A percentile compares a stretch with the other conserved stretches of the same genome.
These are phyloP conservation scores for Millerago galiae DNA, from an alignment of 805 yeast genomes.

Conservation along the genomic window DNA sequence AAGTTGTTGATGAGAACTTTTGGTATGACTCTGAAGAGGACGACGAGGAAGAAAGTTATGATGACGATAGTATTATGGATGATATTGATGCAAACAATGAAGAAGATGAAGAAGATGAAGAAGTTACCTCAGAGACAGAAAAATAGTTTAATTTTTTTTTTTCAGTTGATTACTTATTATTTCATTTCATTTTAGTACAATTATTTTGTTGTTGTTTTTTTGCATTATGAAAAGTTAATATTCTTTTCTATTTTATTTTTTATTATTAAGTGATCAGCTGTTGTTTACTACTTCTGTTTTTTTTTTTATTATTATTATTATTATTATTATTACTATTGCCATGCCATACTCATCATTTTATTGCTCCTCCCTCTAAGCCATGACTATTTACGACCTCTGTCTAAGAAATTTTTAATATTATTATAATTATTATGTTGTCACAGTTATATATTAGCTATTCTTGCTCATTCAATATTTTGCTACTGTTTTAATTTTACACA, in stretches of 20 bases:
- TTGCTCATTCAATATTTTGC: background rate
- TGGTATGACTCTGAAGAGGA: conserved; percentile 68
- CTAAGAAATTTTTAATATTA: background rate
- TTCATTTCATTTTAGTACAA: background rate
- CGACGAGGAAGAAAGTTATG: conserved; percentile 45
- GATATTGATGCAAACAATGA: conserved; percentile 55
- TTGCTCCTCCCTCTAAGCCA: background rate
- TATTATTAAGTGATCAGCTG: too few relatives aligned
- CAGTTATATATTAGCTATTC: background rate
- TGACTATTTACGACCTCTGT: background rate
- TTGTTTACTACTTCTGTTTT: too few relatives aligned
- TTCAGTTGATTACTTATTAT: background rate
- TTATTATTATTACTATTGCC: too few relatives aligned
- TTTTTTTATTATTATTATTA: too few relatives aligned
- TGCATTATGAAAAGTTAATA: background rate
- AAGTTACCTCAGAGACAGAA: conserved; percentile 25
- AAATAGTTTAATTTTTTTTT: conserved; percentile 15
- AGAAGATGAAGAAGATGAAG: conserved; percentile 43
- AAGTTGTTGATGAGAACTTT: conserved; percentile 71
- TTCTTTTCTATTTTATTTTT: background rate
- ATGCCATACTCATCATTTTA: too few relatives aligned
- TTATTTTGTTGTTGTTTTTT: background rate
- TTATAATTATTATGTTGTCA: background rate
- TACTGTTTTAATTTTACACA: background rate
- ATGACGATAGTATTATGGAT: conserved; percentile 41